phyloP scores from a whole-genome alignment of 2,329 filamentous ascomycete species.

The Alternaria panax region DNA sequence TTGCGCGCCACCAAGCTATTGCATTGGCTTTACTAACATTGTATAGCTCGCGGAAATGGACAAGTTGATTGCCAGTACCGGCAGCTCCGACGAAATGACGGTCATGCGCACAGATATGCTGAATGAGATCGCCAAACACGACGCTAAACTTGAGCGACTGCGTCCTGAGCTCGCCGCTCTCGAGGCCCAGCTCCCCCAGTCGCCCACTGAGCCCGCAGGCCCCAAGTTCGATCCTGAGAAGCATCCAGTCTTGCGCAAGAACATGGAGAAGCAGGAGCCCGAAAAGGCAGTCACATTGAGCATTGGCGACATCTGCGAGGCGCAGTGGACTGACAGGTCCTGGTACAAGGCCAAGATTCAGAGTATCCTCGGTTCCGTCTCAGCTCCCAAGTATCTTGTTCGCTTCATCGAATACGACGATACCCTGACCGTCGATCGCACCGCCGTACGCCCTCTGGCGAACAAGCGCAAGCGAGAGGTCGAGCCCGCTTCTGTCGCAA shows the following conservation, averaged over 20 bases:
- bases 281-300: constrained; percentile 67
- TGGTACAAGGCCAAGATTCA: constrained; percentile 95
- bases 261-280: constrained; percentile 50
- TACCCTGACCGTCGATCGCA: constrained; percentile 73
- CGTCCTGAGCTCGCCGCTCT: constrained; percentile 71
- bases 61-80: constrained; percentile 76
- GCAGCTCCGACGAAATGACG: constrained; percentile 79
- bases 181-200: constrained; percentile 56
- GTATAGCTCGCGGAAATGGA: constrained; percentile 67
- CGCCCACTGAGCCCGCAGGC: constrained; percentile 31
- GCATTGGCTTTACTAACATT: not conserved
- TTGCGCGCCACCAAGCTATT: constrained; percentile 9
- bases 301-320: constrained; percentile 88
- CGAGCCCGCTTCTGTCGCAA: constrained; percentile 70
- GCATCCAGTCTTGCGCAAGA: constrained; percentile 72
- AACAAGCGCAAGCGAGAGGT: constrained; percentile 75
- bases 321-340: constrained; percentile 88
- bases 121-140: constrained; percentile 78
- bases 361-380: constrained; percentile 90
- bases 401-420: constrained; percentile 95
- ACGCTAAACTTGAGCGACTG: constrained; percentile 68
- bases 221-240: constrained; percentile 80
- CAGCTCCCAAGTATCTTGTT: constrained; percentile 89
- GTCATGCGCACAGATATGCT: constrained; percentile 85
- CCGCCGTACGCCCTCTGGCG: constrained; percentile 43